Evolutionary conservation across 2,329 filamentous ascomycete species (phyloP).

Genomic region (Colletotrichum phormii): DNA sequence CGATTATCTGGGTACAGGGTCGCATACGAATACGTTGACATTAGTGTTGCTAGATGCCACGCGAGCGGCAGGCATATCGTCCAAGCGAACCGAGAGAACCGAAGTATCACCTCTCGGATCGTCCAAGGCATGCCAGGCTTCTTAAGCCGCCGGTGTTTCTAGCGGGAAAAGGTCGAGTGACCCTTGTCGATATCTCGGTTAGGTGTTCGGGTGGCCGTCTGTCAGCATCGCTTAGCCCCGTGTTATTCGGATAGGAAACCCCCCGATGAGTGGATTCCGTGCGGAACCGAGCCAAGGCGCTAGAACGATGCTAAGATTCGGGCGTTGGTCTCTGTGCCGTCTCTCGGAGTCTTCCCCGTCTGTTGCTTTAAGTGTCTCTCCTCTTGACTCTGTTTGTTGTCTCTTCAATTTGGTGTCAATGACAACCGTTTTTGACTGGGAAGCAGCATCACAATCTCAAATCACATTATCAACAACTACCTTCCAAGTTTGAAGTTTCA

Average conservation of each 20-base stretch:
- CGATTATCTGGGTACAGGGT: slow-evolving; percentile 13
- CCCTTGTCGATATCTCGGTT: slow-evolving; percentile 18
- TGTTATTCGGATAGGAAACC: slow-evolving; percentile 7
- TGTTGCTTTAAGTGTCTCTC: not conserved
- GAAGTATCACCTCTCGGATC: not conserved
- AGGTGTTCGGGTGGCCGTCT: slow-evolving; percentile 1
- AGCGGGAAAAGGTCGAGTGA: not conserved
- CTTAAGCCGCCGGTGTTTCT: not conserved
- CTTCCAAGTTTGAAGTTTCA: too few relatives aligned
- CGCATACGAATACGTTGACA: not conserved
- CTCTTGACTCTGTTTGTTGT: not conserved
- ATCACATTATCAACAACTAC: not conserved
- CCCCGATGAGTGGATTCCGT: not conserved
- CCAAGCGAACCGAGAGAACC: slow-evolving; percentile 19
- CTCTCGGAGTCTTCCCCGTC: not conserved
- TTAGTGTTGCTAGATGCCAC: not conserved
- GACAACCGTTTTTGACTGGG: not conserved
- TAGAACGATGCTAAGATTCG: slow-evolving; percentile 27
- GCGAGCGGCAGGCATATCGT: slow-evolving; percentile 19
- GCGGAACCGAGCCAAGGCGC: slow-evolving; percentile 29
- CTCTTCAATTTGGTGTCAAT: not conserved
- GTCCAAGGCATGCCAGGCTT: not conserved
- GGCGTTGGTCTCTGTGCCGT: slow-evolving; percentile 2
- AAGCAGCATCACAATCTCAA: not conserved
- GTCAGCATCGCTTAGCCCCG: slow-evolving; percentile 32